A percentile compares a stretch with the other conserved stretches of the same genome.
Conservation (phyloP, 495 filamentous ascomycete genomes). For the Aeminium ludgeri region DNA sequence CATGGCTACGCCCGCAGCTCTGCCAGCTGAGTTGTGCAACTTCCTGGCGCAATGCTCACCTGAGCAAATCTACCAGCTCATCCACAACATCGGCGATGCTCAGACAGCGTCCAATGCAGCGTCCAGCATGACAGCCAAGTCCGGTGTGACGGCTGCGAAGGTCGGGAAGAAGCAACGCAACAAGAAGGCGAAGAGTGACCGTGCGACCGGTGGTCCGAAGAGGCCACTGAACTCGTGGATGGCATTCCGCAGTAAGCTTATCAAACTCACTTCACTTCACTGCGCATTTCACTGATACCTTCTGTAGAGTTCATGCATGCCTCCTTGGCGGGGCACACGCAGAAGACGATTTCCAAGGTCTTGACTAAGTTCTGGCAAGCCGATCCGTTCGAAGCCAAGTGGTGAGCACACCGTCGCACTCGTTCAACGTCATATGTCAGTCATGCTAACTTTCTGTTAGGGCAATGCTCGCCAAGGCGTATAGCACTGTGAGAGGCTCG, state of each 20-base stretch:
- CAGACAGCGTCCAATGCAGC: neutral
- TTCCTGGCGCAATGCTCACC: neutral
- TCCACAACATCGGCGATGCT: neutral
- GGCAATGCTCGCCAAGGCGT: slow-evolving; percentile 10
- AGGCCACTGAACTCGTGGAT: slow-evolving; percentile 4
- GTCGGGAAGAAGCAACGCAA: slow-evolving; percentile 1
- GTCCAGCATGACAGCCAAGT: slow-evolving; percentile 2
- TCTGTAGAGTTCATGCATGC: neutral
- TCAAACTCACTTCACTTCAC: no score
- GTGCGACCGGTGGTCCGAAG: slow-evolving; percentile 3
- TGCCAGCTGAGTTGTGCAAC: no score
- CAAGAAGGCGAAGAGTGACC: slow-evolving; percentile 5
- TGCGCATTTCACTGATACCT: no score
- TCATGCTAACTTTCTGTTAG: no score
- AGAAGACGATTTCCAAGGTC: slow-evolving; percentile 1
- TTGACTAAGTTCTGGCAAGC: slow-evolving; percentile 5
- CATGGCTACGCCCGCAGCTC: slow-evolving; percentile 1
- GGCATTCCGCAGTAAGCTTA: slow-evolving; percentile 7
- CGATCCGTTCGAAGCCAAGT: slow-evolving; percentile 2
- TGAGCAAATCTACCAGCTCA: slow-evolving; percentile 1
- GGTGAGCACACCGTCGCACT: no score
- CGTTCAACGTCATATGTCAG: no score
- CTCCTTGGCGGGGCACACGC: neutral
- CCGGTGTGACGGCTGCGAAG: neutral
- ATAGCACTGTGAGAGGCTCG: slow-evolving; percentile 2